Evolutionary conservation across 192 early-diverging fungal genomes (phyloP).

Genomic region (Coemansia sp.): DNA sequence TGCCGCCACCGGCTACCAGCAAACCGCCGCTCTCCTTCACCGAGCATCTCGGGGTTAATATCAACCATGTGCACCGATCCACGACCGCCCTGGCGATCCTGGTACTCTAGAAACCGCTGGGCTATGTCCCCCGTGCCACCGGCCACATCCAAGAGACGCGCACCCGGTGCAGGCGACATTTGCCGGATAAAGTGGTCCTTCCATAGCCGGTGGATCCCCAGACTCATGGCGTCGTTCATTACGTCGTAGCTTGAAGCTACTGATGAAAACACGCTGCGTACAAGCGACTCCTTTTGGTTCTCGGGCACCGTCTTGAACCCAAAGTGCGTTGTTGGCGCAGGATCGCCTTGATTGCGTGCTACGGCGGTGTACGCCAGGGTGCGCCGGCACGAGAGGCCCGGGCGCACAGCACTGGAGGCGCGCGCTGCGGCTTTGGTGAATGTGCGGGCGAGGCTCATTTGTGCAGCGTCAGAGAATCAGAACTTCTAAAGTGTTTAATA

Average conservation of each 20-base stretch:
- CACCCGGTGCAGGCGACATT: constrained; percentile 76
- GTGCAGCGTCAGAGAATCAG: no score
- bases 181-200: constrained; percentile 88
- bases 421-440: constrained; percentile 2
- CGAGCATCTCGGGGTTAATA: constrained; percentile 96
- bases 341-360: no score
- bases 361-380: no score
- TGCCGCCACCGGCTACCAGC: constrained; percentile 28
- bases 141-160: constrained; percentile 91
- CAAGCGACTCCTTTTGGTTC: constrained; percentile 82
- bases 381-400: no score
- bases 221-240: constrained; percentile 97
- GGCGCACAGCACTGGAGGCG: not conserved
- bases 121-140: constrained; percentile 98
- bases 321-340: constrained; percentile 82
- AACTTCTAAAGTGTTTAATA: no score
- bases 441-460: no score
- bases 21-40: constrained; percentile 79
- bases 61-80: constrained; percentile 80
- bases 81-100: constrained; percentile 60
- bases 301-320: constrained; percentile 87
- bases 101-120: constrained; percentile 87
- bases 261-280: constrained; percentile 86
- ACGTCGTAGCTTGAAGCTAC: constrained; percentile 96
- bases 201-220: constrained; percentile 93